Evolutionary conservation across 805 yeast genomes (phyloP), one percentile per base, ranked within the genome.

Genomic region (Ogataea ganodermae): DNA sequence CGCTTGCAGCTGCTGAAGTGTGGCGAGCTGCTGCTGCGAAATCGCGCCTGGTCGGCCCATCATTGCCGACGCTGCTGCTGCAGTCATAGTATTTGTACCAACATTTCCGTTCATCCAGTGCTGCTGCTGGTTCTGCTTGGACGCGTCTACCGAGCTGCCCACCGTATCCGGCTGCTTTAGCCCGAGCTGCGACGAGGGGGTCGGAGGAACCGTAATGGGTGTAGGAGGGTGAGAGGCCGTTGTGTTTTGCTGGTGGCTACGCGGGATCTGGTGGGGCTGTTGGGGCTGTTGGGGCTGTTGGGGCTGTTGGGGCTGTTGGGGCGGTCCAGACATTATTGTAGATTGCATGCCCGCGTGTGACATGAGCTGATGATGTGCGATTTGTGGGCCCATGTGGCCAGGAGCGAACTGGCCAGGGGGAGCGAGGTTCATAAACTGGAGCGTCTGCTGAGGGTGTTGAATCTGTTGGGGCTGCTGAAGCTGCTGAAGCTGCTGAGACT

Each of bases 1-100:
- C 17, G 61, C 60, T 44, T 62, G 67, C 17, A 63, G 45, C 41
- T 63, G 67, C 36, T 61, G 58, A 14, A 63, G 24, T 3, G 63
- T 58, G 8, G 57, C 57, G 8, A 54, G 38, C 43, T 61, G 63
- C 35, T 60, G 60, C 14, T 50, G 53, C 20, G 62, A 55, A 26
- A 58, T 52, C 20, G 46, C 53, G n/a, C 62, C 62, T 12, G 62
- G 54, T 17, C 58, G 47, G 3, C 60, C 59, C 59, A 58, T 54
- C 54, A 56, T 54, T 5, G 62, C 61, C 16, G 56, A 51, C 12
- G 61, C 60, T 5, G 62, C 60, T 14, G 63, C 62, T 17, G 62
- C 58, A 3, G 63, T 39, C 55, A 56, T 52, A 2, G 58, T 49
- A 28, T 50, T 55, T 6, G 60, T 43, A 35, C 43, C 48, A 20